Evolutionary conservation across 805 yeast genomes (phyloP), one percentile per base, ranked within the genome.

Genomic region (Pichia gijzeniarum): DNA sequence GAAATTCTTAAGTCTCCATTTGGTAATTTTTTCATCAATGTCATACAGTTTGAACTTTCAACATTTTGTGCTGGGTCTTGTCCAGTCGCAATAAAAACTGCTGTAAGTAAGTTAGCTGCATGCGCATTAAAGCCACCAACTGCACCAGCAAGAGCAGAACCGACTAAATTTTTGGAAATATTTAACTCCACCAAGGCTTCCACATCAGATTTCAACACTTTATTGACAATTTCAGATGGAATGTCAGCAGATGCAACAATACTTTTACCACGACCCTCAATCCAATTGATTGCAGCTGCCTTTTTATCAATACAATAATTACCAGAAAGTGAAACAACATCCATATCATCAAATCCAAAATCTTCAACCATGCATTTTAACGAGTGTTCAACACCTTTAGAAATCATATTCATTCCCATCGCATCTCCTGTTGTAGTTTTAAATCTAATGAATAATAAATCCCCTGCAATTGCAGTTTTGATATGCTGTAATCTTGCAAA

Each of bases 1-100:
- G 96, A 86, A 34, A 93, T 84, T 55, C 79, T 83, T 60, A 93
- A 74, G 59, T 87, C 86, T 13, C 96, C 99, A 35, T 75, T 72
- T 37, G 64, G 59, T 41, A 73, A 73, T 62, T 85, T 88, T 58
- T 82, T 81, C 95, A 93, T 90, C 54, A 93, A 73, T 1, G 99
- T 93, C 48, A 93, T 91, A 82, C 99, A 93, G 68, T 90, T 91
- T 28, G 97, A 88, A 49, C 95, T 82, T 70, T 91, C 99, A 43
- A 93, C 97, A 61, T 93, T 93, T 70, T 93, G 99, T 1, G 99
- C 99, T n/a, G 99, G 99, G 68, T 93, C 99, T 72, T 93, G 99
- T 47, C 99, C 99, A 48, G 95, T 79, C 4, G 99, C 99, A 53
- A 93, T 70, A 64, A 69, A 93, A 21, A 93, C 82, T 10, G 99